A percentile compares a stretch with the other conserved stretches of the same genome.
Conservation (phyloP, 78 protist species). For the Protostelium mycophagum region DNA sequence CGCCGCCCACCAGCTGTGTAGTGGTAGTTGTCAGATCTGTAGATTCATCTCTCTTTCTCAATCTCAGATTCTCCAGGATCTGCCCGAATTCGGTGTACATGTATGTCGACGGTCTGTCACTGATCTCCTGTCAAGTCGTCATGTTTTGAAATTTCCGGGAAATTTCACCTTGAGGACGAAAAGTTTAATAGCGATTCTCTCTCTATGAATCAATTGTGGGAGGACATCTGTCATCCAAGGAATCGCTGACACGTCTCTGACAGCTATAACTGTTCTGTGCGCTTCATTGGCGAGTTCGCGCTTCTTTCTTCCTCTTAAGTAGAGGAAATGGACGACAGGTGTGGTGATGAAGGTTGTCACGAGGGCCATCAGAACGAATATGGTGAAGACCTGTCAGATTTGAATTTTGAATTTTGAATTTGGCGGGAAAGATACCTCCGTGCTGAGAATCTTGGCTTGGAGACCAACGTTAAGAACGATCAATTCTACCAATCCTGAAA, state of each 20-base stretch:
- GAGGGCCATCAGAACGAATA: conserved; percentile 70
- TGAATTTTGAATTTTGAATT: not conserved
- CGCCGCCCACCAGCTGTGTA: not conserved
- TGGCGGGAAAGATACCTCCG: not conserved
- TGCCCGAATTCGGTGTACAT: not conserved
- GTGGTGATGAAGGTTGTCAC: conserved; percentile 70
- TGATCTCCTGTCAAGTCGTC: not conserved
- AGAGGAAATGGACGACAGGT: conserved; percentile 31
- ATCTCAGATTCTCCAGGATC: not conserved
- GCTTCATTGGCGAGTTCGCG: not conserved
- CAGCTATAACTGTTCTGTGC: not conserved
- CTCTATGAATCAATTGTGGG: not conserved
- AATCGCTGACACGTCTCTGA: not conserved
- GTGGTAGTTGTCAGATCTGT: not conserved
- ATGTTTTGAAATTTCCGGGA: not conserved
- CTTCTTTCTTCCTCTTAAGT: not conserved
- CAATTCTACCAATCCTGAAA: not conserved
- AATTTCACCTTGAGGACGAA: not conserved
- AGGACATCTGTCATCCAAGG: not conserved
- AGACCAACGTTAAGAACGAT: not conserved
- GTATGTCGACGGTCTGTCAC: not conserved
- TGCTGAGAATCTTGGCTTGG: not conserved
- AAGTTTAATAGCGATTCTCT: not conserved
- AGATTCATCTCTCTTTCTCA: not conserved
- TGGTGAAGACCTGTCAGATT: conserved; percentile 20